Conservation (phyloP, 2,329 filamentous ascomycete species). For the Pezicula neosporulosa region DNA sequence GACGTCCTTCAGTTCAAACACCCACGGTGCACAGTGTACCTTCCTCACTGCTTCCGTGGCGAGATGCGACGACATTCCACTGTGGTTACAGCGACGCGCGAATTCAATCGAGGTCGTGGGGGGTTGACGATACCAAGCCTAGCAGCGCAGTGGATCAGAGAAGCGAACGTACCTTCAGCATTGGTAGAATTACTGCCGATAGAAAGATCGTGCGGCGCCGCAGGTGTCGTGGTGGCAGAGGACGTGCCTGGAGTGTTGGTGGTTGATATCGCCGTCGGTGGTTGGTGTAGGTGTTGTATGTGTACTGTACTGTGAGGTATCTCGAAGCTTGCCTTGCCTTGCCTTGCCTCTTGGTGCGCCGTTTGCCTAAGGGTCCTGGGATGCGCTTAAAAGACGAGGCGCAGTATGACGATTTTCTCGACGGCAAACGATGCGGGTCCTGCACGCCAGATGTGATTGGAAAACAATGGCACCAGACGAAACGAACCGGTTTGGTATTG, state of each 20-base stretch:
- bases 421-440: constrained; percentile 11
- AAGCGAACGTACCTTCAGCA: constrained; percentile 29
- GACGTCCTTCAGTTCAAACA: neutral
- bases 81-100: neutral
- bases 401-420: constrained; percentile 14
- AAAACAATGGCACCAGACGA: neutral
- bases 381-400: constrained; percentile 1
- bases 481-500: neutral
- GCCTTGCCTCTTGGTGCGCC: no score
- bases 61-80: neutral
- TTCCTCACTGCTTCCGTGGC: neutral
- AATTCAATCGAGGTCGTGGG: constrained; percentile 1
- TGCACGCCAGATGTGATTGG: neutral
- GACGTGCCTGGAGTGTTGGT: constrained; percentile 8
- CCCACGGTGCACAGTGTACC: neutral
- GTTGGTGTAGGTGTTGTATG: constrained; percentile 4
- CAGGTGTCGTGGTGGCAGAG: neutral
- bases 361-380: constrained; percentile 6
- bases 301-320: constrained; percentile 3
- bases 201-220: constrained; percentile 1
- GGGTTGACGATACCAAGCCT: constrained; percentile 7
- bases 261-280: constrained; percentile 18
- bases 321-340: no score
- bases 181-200: constrained; percentile 20
- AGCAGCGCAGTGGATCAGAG: constrained; percentile 3